Conservation (phyloP, 2,329 filamentous ascomycete genomes). For the Verticillium longisporum region DNA sequence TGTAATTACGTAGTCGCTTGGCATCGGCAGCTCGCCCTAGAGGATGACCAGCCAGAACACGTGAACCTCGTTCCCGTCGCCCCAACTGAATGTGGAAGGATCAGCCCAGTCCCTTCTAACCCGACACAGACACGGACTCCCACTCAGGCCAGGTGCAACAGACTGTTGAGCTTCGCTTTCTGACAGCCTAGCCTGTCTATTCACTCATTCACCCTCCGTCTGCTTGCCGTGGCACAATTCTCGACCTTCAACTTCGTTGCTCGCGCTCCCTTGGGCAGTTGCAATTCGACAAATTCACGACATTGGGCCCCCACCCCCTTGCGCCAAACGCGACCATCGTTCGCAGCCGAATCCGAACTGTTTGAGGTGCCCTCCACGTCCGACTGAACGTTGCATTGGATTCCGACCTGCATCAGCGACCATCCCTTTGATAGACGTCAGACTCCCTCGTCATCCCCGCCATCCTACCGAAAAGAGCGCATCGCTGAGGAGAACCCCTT, state of each 20-base stretch:
- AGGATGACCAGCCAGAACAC: not conserved
- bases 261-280: not conserved
- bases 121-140: not conserved
- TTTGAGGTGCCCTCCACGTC: not conserved
- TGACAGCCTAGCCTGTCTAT: not conserved
- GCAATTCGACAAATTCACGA: not conserved
- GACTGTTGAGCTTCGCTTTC: not conserved
- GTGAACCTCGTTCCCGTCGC: not conserved
- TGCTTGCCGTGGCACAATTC: not conserved
- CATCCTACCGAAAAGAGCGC: not conserved
- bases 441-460: not conserved
- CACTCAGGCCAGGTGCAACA: not conserved
- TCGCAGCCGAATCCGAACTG: not conserved
- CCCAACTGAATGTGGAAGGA: not conserved
- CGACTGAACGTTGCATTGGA: not conserved
- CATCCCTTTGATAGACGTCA: not conserved
- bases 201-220: not conserved
- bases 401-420: not conserved
- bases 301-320: not conserved
- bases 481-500: not conserved
- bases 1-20: constrained; percentile 7
- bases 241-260: not conserved
- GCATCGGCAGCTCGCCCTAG: constrained; percentile 5
- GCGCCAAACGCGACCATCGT: not conserved
- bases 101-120: not conserved